phyloP scores from a whole-genome alignment of 257 asterid genomes.

The Plectranthus barbatus region DNA sequence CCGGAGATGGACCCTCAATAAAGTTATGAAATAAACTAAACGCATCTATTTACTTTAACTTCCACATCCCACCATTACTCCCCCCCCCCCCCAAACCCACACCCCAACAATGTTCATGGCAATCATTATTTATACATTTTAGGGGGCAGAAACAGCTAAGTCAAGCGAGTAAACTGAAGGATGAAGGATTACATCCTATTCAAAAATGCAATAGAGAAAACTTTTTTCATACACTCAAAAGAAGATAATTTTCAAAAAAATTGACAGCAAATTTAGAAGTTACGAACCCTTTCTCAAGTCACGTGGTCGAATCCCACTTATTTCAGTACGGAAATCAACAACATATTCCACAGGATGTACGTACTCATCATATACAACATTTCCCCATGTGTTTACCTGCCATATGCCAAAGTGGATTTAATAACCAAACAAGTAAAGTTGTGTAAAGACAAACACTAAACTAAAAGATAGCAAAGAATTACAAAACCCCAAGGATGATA shows the following conservation, averaged over 20 bases:
- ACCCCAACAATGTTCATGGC: neutral
- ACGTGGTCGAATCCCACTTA: slow-evolving; percentile 89
- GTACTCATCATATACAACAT: slow-evolving; percentile 74
- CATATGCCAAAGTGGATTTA: slow-evolving; percentile 12
- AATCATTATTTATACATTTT: neutral
- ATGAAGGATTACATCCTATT: neutral
- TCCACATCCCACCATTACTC: neutral
- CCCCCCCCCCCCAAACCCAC: too few relatives aligned
- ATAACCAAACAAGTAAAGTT: slow-evolving; percentile 8
- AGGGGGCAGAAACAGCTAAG: neutral
- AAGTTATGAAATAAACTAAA: neutral
- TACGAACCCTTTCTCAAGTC: slow-evolving; percentile 76
- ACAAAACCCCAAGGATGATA: neutral
- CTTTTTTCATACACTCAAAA: too few relatives aligned
- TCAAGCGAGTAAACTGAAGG: neutral
- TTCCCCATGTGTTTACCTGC: slow-evolving; percentile 92
- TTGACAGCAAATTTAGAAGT: neutral
- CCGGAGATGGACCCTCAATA: neutral
- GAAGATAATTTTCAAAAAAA: neutral
- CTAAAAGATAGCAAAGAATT: slow-evolving; percentile 4
- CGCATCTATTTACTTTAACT: neutral
- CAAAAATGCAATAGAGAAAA: neutral
- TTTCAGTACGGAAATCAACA: slow-evolving; percentile 85
- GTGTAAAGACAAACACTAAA: neutral
- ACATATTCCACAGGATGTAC: slow-evolving; percentile 82